Conservation (phyloP, 805 yeast species). For the Wickerhamomyces strasburgensis region DNA sequence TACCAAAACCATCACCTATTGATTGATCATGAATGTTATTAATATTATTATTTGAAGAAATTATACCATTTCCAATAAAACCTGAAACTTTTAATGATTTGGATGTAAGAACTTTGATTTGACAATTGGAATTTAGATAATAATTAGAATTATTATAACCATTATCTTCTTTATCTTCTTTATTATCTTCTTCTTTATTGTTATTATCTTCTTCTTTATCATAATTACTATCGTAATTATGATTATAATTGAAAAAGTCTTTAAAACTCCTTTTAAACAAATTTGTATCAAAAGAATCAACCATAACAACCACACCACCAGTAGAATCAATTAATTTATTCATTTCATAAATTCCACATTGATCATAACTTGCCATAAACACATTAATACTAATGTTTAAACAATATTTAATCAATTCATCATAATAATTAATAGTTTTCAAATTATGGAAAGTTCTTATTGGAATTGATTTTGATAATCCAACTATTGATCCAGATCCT, state of each 20-base stretch:
- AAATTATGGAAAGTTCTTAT: slow-evolving; percentile 94
- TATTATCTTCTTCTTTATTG: too few relatives aligned
- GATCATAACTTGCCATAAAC: slow-evolving; percentile 89
- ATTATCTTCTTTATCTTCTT: too few relatives aligned
- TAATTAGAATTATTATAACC: too few relatives aligned
- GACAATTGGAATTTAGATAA: slow-evolving; percentile 83
- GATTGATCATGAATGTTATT: slow-evolving; percentile 90
- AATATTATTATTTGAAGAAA: slow-evolving; percentile 50
- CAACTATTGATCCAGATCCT: slow-evolving; percentile 91
- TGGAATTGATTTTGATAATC: slow-evolving; percentile 80
- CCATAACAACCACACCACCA: slow-evolving; percentile 79
- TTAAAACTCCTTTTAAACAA: slow-evolving; percentile 84
- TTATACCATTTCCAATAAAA: slow-evolving; percentile 63
- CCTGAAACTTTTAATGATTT: slow-evolving; percentile 82
- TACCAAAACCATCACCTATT: slow-evolving; percentile 70
- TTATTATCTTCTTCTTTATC: too few relatives aligned
- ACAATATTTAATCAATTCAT: slow-evolving; percentile 51
- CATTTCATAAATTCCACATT: slow-evolving; percentile 91
- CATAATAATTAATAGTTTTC: slow-evolving; percentile 82
- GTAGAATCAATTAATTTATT: slow-evolving; percentile 71
- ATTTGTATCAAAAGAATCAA: slow-evolving; percentile 91
- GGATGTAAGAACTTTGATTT: slow-evolving; percentile 76
- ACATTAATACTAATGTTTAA: slow-evolving; percentile 29
- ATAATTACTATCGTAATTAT: slow-evolving; percentile 58
- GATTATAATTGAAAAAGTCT: slow-evolving; percentile 76